Evolutionary conservation across 768 basidiomycete genomes (phyloP), one percentile per base, ranked within the genome.

Genomic region (Mycena belliarum): DNA sequence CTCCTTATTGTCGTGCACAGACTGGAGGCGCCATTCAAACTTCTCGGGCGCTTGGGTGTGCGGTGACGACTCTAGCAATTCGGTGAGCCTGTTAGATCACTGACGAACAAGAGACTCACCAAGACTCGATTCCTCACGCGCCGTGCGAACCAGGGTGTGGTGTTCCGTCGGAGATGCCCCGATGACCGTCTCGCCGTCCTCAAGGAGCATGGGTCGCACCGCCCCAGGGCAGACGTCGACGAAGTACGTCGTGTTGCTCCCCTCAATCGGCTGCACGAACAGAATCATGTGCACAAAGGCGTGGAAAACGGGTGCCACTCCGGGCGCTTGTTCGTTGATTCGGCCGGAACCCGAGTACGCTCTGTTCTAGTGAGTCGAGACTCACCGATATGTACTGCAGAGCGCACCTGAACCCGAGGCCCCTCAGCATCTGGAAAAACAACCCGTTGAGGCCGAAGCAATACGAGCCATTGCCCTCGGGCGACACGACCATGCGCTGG

Each of bases 241-340:
- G 14, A 67, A 15, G 44, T 64, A 67, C n/a, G 66, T 67, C 12
- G 46, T 47, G 48, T 62, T 64, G 35, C 60, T 63, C 21, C 56
- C 56, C 24, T 50, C 55, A 1, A 43, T 52, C 2, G 66, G 66
- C 37, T 67, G 66, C 23, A 67, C 63, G 20, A 67, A 67, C 16
- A 67, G 45, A 18, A 67, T 54, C 61, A 64, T 61, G 40, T 67
- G 66, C 20, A 61, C 59, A 29, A 67, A 65, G 16, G 60, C 46
- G 16, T 56, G 56, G 43, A 63, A 67, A 6, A 47, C 38, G 2
- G 50, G 55, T 4, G 57, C 38, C 5, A 42, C 40, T 15, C 55
- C 52, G 12, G 59, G 37, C 12, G 57, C 20, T 9, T 56, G 53
- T 43, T 61, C 60, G 54, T 66, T 66, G 29, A 66, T 57, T 20